phyloP scores from a whole-genome alignment of 345 rosid genomes.

The Hevea brasiliensis region DNA sequence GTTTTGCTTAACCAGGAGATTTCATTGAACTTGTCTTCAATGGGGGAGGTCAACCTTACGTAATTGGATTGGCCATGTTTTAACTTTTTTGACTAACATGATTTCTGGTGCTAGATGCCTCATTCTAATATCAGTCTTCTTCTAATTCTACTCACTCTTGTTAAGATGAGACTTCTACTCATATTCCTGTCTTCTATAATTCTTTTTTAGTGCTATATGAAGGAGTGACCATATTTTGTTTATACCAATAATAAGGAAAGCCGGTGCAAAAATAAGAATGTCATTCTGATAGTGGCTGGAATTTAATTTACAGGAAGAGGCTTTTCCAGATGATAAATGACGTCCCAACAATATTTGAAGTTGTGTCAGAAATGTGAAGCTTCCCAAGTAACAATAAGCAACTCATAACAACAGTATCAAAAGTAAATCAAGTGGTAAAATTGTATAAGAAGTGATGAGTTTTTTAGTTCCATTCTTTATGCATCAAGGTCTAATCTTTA shows the following conservation, averaged over 20 bases:
- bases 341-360: conserved; percentile 86
- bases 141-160: neutral
- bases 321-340: conserved; percentile 98
- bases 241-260: neutral
- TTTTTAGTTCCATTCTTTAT: neutral
- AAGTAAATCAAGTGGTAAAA: conserved; percentile 80
- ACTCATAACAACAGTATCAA: conserved; percentile 59
- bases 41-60: neutral
- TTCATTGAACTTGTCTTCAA: neutral
- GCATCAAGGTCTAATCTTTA: neutral
- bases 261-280: neutral
- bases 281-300: neutral
- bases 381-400: conserved; percentile 70
- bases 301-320: conserved; percentile 68
- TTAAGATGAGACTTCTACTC: neutral
- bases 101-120: neutral
- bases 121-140: neutral
- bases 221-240: neutral
- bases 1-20: neutral
- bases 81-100: too few species aligned
- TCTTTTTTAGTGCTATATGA: neutral
- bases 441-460: conserved; percentile 32
- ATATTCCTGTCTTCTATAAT: neutral
- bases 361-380: conserved; percentile 73
- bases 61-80: too few species aligned